A percentile compares a stretch with the other conserved stretches of the same genome.
Evolutionary conservation across 768 basidiomycete genomes (phyloP).

Genomic region (Lentinula aciculospora): DNA sequence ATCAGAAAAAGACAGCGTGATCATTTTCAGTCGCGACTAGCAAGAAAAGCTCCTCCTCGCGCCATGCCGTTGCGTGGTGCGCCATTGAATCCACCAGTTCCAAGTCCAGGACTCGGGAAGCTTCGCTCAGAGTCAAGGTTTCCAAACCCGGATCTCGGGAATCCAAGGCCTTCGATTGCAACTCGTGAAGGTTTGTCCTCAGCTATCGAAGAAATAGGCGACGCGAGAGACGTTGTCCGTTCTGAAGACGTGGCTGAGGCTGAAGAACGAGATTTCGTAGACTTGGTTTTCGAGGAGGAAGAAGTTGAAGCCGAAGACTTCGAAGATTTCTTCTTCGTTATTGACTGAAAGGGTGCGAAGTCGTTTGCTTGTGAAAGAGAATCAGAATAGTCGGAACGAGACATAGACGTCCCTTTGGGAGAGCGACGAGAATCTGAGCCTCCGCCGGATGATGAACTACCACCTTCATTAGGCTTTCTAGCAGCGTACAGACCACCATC

Average conservation of each 20-base stretch:
- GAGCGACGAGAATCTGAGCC: constrained; percentile 60
- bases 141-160: no score
- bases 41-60: not conserved
- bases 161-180: no score
- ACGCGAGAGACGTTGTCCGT: constrained; percentile 12
- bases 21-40: not conserved
- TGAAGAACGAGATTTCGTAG: constrained; percentile 18
- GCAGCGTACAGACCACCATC: constrained; percentile 48
- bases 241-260: constrained; percentile 18
- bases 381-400: constrained; percentile 35
- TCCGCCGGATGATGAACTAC: constrained; percentile 23
- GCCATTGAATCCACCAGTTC: not conserved
- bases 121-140: no score
- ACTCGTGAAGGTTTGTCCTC: not conserved
- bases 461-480: constrained; percentile 21
- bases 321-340: constrained; percentile 5
- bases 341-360: constrained; percentile 9
- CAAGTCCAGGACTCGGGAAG: not conserved
- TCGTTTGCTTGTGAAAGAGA: constrained; percentile 19
- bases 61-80: not conserved
- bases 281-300: constrained; percentile 16
- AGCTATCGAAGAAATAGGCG: constrained; percentile 14
- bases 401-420: constrained; percentile 27
- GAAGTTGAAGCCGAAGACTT: constrained; percentile 7
- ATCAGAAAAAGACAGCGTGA: not conserved